These are phyloP conservation scores for Starmerella asiatica DNA, from an alignment of 805 yeast genomes.

Conservation along the genomic window DNA sequence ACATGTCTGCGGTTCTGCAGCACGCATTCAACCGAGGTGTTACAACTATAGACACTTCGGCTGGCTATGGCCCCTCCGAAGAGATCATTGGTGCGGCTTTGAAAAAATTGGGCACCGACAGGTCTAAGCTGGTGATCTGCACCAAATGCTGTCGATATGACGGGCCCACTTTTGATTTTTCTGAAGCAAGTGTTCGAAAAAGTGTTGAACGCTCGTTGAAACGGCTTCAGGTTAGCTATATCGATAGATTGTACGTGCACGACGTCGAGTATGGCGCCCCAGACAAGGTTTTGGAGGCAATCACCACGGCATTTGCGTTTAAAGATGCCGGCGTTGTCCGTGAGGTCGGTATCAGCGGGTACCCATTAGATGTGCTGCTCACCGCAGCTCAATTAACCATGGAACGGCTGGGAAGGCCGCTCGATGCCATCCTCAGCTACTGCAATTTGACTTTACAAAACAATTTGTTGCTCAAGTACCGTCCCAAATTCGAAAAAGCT, in stretches of 20 bases:
- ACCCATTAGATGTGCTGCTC: constrained; percentile 60
- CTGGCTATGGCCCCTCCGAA: constrained; percentile 87
- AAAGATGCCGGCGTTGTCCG: constrained; percentile 49
- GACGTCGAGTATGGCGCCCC: constrained; percentile 71
- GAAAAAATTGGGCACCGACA: constrained; percentile 28
- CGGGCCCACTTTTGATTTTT: constrained; percentile 61
- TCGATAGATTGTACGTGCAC: constrained; percentile 77
- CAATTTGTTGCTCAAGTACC: constrained; percentile 35
- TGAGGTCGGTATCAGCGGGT: constrained; percentile 72
- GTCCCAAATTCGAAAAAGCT: constrained; percentile 36
- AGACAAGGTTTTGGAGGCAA: constrained; percentile 45
- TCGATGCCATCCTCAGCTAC: constrained; percentile 69
- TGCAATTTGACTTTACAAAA: constrained; percentile 77
- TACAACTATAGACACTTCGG: constrained; percentile 77
- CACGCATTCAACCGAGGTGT: constrained; percentile 55
- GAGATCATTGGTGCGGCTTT: constrained; percentile 57
- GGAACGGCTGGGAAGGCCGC: constrained; percentile 36
- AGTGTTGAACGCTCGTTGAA: constrained; percentile 56
- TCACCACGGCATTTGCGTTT: constrained; percentile 43
- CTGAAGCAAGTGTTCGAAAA: constrained; percentile 42
- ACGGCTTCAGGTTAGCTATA: constrained; percentile 50
- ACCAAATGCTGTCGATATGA: constrained; percentile 76
- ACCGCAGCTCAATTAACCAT: constrained; percentile 33
- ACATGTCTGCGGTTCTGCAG: constrained; percentile 43
- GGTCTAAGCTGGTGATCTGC: constrained; percentile 56